Base-by-base conservation (phyloP, 192 early-diverging fungal genomes). In the Umbelopsis ramanniana region DNA sequence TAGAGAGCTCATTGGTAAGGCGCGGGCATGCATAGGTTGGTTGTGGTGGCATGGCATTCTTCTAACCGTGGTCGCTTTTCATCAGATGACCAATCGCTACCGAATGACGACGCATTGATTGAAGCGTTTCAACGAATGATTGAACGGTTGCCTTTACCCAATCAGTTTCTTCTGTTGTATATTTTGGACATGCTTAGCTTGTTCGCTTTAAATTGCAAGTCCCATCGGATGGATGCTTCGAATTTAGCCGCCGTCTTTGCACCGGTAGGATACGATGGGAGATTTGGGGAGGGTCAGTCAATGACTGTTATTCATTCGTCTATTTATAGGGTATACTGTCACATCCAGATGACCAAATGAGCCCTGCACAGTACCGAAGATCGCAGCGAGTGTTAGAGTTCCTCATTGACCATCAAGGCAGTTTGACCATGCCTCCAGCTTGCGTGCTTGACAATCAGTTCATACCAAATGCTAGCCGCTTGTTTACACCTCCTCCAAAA, bases 211-310 rank as follows among this genome's bases (percentile, higher is more conserved):
- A 81, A 85, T 53, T 70, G 83, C 38, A 78, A 73, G 21, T 79
- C 79, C 15, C 92, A 89, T 23, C 81, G 84, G 21, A 93, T 93
- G 92, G 88, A 90, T 66, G 77, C 88, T 12, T 85, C 84, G 12
- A 92, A 92, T 73, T 72, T 93, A 68, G 92, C 92, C 11, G 87
- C 92, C 12, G 88, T 93, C 8, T 84, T 93, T 74, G 86, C 89
- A 72, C 92, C 92, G 1, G 53, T 55, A 55, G 24, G 24, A 12
- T 6, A 11, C 17, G 1, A 2, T 43, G 40, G 40, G 11, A 55
- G 0, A 23, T 29, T 2, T 29, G 29, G 29, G 29, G 29, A 29
- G 1, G 29, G 29, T 29, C 6, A 2, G 6, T 22, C 9, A 6
- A 22, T 2, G 2, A 4, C 24, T n/a, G 24, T 54, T 54, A 21